phyloP scores from a whole-genome alignment of 1,284 basidiomycete genomes.

The Malassezia japonica region DNA sequence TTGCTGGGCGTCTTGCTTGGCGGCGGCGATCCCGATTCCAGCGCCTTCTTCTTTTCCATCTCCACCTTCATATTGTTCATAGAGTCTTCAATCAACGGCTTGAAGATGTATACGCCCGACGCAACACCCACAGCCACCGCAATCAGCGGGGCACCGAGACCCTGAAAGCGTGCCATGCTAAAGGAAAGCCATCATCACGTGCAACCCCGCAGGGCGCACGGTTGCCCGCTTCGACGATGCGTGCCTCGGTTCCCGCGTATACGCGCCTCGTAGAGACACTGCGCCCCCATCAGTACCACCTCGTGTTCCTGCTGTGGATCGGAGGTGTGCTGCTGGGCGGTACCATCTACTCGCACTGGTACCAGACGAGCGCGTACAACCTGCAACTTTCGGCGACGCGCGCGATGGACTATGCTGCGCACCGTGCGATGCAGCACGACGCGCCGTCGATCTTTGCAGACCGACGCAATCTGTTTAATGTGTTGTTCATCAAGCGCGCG shows the following conservation, averaged over 20 bases:
- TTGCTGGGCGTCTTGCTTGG: too few relatives aligned
- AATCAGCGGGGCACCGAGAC: background rate
- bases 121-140: slow-evolving; percentile 12
- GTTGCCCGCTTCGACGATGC: background rate
- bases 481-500: slow-evolving; percentile 74
- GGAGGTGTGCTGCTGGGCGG: slow-evolving; percentile 2
- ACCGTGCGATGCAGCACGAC: background rate
- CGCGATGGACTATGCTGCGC: slow-evolving; percentile 1
- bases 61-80: background rate
- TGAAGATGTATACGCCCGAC: slow-evolving; percentile 17
- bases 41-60: background rate
- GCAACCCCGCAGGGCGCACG: background rate
- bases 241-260: background rate
- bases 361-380: slow-evolving; percentile 4
- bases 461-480: slow-evolving; percentile 73
- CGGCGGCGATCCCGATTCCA: background rate
- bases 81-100: slow-evolving; percentile 9
- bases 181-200: background rate
- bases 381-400: background rate
- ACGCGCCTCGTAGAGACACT: background rate
- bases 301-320: background rate
- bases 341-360: background rate
- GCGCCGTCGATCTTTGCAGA: slow-evolving; percentile 22
- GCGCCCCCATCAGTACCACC: slow-evolving; percentile 6
- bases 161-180: background rate